phyloP scores from a whole-genome alignment of 257 asterid genomes.

The Agastache rugosa region DNA sequence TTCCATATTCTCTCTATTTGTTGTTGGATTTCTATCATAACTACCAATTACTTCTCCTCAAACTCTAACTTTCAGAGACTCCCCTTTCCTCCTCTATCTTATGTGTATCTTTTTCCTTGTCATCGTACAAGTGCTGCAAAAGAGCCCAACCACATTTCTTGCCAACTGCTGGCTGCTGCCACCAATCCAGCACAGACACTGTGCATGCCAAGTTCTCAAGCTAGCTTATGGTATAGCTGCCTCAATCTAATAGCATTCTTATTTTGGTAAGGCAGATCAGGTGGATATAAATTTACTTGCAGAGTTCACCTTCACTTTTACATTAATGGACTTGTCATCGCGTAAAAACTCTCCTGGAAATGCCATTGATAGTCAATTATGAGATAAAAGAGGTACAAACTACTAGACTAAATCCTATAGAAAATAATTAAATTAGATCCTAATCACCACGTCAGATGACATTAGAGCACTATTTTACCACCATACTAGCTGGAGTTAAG shows the following conservation, averaged over 20 bases:
- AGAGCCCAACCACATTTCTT: neutral
- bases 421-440: no score
- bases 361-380: neutral
- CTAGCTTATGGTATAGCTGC: neutral
- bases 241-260: neutral
- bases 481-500: no score
- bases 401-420: neutral
- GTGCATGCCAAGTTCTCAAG: neutral
- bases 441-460: no score
- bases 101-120: neutral
- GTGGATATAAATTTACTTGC: neutral
- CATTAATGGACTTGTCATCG: neutral
- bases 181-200: neutral
- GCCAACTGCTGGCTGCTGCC: neutral
- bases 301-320: neutral
- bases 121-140: neutral
- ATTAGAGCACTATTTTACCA: no score
- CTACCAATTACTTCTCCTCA: neutral
- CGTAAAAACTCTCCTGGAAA: neutral
- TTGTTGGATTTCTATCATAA: neutral
- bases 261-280: neutral
- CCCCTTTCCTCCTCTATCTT: neutral
- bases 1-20: neutral
- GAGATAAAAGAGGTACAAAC: conserved; percentile 4
- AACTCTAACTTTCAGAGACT: neutral